A percentile compares a stretch with the other conserved stretches of the same genome.
Conservation (phyloP, 805 yeast species). For the Yarrowia sp. region DNA sequence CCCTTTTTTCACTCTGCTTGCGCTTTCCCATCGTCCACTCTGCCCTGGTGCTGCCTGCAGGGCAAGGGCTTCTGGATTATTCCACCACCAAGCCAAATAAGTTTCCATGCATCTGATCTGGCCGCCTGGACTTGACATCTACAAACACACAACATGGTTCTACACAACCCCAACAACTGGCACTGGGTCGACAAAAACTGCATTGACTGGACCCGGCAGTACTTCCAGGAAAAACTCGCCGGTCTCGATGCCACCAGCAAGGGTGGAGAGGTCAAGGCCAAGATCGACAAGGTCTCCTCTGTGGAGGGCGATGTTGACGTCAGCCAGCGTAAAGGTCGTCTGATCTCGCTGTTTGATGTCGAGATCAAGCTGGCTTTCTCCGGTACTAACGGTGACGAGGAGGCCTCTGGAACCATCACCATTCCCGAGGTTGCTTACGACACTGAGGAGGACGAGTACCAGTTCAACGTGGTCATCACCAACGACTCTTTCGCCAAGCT, state of each 20-base stretch:
- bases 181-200: constrained; percentile 99
- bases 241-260: constrained; percentile 46
- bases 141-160: constrained; percentile 54
- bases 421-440: constrained; percentile 95
- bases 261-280: constrained; percentile 38
- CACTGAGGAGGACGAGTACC: constrained; percentile 79
- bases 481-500: constrained; percentile 49
- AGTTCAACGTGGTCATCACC: constrained; percentile 69
- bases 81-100: constrained; percentile 20
- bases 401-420: constrained; percentile 67
- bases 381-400: constrained; percentile 45
- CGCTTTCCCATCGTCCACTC: no score
- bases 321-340: constrained; percentile 94
- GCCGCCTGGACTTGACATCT: background rate
- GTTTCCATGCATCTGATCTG: constrained; percentile 22
- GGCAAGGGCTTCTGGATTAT: constrained; percentile 26
- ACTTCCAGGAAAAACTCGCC: constrained; percentile 61
- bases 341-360: constrained; percentile 85
- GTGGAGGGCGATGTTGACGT: constrained; percentile 97
- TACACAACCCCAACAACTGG: constrained; percentile 97
- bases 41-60: background rate
- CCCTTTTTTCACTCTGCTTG: no score
- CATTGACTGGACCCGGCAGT: constrained; percentile 80
- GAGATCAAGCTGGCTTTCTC: constrained; percentile 58
- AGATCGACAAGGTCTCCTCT: constrained; percentile 49